Evolutionary conservation across 2,329 filamentous ascomycete genomes (phyloP).

Genomic region (Apiospora koreana): DNA sequence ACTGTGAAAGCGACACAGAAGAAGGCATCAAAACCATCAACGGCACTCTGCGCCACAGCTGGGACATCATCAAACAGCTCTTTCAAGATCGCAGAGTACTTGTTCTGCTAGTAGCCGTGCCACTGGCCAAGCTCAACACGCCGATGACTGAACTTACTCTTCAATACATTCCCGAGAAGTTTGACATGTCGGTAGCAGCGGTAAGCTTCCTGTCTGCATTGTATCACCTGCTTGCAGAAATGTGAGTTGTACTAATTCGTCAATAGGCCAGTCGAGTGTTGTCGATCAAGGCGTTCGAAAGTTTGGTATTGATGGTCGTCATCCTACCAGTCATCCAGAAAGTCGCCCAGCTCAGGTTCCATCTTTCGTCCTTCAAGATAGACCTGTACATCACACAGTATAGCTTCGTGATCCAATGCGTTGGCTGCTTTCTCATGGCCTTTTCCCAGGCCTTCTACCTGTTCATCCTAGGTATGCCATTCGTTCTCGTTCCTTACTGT

Average conservation of each 20-base stretch:
- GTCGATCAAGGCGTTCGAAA: neutral
- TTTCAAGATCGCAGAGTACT: neutral
- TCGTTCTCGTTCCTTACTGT: neutral
- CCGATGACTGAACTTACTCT: neutral
- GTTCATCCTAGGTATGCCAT: neutral
- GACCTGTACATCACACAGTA: constrained; percentile 7
- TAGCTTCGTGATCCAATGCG: neutral
- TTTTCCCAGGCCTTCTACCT: neutral
- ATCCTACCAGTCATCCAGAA: neutral
- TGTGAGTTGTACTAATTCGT: neutral
- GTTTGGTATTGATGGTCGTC: constrained; percentile 7
- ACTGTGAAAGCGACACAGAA: neutral
- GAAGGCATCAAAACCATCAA: neutral
- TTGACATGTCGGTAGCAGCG: neutral
- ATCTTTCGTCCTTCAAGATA: neutral
- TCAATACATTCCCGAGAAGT: neutral
- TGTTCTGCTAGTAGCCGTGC: neutral
- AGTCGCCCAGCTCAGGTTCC: neutral
- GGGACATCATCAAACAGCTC: neutral
- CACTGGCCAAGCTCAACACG: neutral
- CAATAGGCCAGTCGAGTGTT: neutral
- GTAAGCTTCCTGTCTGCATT: neutral
- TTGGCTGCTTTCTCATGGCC: neutral
- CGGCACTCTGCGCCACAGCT: neutral
- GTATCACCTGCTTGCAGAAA: too few species aligned